Base-by-base conservation (phyloP, 2,329 filamentous ascomycete species). In the Taxawa tesnikishii region DNA sequence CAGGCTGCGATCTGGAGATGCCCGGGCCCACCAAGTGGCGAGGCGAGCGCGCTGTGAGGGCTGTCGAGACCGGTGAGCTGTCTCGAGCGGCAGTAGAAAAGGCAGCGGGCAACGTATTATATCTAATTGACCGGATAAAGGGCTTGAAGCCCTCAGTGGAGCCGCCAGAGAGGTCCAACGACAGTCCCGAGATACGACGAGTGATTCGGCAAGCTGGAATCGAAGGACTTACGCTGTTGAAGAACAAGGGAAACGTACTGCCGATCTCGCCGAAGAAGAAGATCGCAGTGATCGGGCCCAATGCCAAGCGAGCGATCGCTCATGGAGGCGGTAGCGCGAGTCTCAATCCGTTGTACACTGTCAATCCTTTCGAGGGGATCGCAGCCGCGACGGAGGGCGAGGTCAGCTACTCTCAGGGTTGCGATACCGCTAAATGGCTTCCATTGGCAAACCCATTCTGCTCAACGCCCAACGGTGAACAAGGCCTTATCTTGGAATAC, bases 1-100 rank as follows among this genome's bases (percentile, higher is more conserved):
- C 81, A 18, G 83, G 83, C 15, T 61, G 88, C 16, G 84, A 92
- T 53, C 84, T 92, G 76, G 69, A 71, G 15, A 92, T 90, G 83
- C 81, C 82, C 1, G 83, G 83, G 26, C 87, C 94, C 49, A 79
- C 80, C 12, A 29, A 31, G 13, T 36, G 33, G 37, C 19, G 33
- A 11, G 33, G 31, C 1, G 11, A 31, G 7, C 25, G 24, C 3
- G 7, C 34, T 7, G 16, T 21, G 12, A 19, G 28, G 8, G 37
- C 37, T 3, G 26, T 38, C 5, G 29, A 23, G 4, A 15, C 16
- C 8, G 31, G 28, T 15, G 29, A 36, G 11, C 23, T 38, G n/a
- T 23, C 18, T 15, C 23, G 18, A 11, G 13, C 15, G 10, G 19
- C 24, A 7, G 10, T 38, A 19, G 14, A 38, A 9, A 29, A 30